Conservation (phyloP, 306 rosid genomes). For the Pterocarpus santalinus region DNA sequence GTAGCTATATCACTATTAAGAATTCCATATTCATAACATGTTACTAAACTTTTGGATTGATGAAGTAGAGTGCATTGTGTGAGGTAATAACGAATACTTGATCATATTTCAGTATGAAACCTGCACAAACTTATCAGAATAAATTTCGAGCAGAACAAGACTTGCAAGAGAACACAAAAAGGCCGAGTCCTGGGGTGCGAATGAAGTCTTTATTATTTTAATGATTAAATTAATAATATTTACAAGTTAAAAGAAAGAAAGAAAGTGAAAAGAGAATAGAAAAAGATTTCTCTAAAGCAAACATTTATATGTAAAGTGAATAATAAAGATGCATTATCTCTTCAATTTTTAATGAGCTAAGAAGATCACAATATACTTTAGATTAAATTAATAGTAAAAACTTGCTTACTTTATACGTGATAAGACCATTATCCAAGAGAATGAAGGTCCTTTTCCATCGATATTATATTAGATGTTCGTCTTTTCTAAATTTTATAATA, state of each 20-base stretch:
- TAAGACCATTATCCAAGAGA: constrained; percentile 24
- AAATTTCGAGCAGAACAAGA: neutral
- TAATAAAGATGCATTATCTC: neutral
- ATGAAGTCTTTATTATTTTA: neutral
- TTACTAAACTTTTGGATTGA: too few relatives aligned
- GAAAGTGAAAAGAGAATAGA: neutral
- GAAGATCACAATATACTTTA: neutral
- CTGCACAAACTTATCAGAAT: neutral
- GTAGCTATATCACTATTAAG: too few relatives aligned
- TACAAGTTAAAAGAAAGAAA: neutral
- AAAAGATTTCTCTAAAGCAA: too few relatives aligned
- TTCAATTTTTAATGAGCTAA: neutral
- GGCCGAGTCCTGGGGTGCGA: neutral
- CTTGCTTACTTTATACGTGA: constrained; percentile 11
- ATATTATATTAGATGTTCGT: neutral
- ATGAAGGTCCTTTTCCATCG: constrained; percentile 32
- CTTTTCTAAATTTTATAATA: neutral
- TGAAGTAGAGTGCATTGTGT: too few relatives aligned
- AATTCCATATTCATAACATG: too few relatives aligned
- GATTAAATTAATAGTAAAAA: neutral
- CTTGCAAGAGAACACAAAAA: neutral
- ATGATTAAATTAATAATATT: neutral
- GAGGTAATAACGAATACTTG: too few relatives aligned
- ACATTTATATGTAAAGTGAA: neutral
- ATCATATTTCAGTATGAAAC: neutral